phyloP scores from a whole-genome alignment of 73 alveolate genomes.

The Paramecium tetraurelia region DNA sequence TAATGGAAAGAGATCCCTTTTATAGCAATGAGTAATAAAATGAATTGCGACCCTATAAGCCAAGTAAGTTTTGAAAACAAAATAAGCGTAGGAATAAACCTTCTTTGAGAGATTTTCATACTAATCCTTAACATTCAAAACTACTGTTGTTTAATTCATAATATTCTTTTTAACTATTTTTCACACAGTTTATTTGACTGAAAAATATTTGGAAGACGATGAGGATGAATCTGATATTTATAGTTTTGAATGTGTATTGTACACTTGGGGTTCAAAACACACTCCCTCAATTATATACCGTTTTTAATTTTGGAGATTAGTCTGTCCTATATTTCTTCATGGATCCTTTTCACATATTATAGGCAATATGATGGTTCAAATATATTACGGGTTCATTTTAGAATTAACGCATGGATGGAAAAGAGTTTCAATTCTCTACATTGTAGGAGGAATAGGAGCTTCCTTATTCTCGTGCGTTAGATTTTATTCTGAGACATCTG shows the following conservation, averaged over 20 bases:
- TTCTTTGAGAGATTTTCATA: constrained; percentile 39
- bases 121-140: constrained; percentile 9
- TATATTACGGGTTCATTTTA: constrained; percentile 56
- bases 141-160: neutral
- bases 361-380: constrained; percentile 58
- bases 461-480: constrained; percentile 49
- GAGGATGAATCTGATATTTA: constrained; percentile 39
- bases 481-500: constrained; percentile 57
- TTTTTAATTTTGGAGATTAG: constrained; percentile 67
- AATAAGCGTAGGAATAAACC: neutral
- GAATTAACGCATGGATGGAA: constrained; percentile 58
- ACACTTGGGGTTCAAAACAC: constrained; percentile 49
- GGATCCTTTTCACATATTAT: constrained; percentile 70
- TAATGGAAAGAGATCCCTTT: constrained; percentile 19
- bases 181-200: constrained; percentile 18
- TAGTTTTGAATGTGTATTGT: constrained; percentile 49
- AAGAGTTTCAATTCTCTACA: constrained; percentile 54
- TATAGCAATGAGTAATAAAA: neutral
- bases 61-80: neutral
- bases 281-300: constrained; percentile 53
- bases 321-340: constrained; percentile 78
- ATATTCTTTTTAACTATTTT: constrained; percentile 17
- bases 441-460: constrained; percentile 62
- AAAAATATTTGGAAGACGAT: neutral
- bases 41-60: neutral